Conservation (phyloP, 192 early-diverging fungal genomes). For the Coemansia sp. region DNA sequence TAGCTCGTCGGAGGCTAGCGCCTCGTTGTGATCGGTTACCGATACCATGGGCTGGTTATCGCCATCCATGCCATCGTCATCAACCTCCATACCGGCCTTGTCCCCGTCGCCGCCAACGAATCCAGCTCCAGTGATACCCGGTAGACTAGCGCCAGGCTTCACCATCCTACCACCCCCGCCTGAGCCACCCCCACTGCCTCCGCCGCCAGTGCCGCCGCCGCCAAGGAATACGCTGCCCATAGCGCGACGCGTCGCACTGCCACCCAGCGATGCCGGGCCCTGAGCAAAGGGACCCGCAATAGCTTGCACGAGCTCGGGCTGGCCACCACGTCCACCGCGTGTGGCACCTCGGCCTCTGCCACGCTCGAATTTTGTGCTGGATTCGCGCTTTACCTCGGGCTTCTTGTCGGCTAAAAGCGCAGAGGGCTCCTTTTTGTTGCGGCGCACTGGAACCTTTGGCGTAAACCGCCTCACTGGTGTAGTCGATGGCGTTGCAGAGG, state of each 20-base stretch:
- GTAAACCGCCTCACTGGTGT: slow-evolving; percentile 20
- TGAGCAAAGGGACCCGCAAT: slow-evolving; percentile 45
- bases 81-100: neutral
- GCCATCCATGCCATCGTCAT: neutral
- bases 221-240: neutral
- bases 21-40: slow-evolving; percentile 30
- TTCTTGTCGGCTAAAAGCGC: slow-evolving; percentile 1
- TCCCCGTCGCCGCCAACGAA: neutral
- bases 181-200: neutral
- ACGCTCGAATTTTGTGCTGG: neutral
- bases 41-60: slow-evolving; percentile 5
- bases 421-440: slow-evolving; percentile 36
- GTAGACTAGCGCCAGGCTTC: neutral
- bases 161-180: neutral
- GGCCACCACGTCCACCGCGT: slow-evolving; percentile 5
- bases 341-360: slow-evolving; percentile 9
- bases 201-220: neutral
- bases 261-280: slow-evolving; percentile 35
- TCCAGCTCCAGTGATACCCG: slow-evolving; percentile 4
- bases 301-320: slow-evolving; percentile 19
- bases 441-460: slow-evolving; percentile 24
- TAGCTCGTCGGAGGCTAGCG: neutral
- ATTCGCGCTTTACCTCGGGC: slow-evolving; percentile 10
- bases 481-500: neutral
- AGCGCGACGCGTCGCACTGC: neutral